Evolutionary conservation across 2,329 filamentous ascomycete species (phyloP).

Genomic region (Colletotrichum somersetense): DNA sequence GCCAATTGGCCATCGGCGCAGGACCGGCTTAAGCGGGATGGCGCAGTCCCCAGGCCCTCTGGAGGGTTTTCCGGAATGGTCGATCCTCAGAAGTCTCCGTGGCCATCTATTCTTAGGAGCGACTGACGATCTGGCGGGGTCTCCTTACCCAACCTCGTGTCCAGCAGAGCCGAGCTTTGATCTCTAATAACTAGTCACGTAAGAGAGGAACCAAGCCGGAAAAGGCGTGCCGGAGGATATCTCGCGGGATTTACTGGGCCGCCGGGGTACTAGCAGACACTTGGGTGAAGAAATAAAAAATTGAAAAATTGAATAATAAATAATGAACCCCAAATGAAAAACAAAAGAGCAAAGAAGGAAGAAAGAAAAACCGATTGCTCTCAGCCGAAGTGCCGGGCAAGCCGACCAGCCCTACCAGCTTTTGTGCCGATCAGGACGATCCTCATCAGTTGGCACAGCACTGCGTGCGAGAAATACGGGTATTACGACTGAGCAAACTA

Average conservation of each 20-base stretch:
- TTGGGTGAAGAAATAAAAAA: too few species aligned
- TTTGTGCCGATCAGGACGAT: conserved; percentile 33
- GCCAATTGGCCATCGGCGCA: background rate
- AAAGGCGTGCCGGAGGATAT: conserved; percentile 4
- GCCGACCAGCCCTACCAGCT: conserved; percentile 17
- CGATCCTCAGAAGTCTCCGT: background rate
- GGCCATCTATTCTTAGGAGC: conserved; percentile 27
- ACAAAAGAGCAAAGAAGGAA: too few species aligned
- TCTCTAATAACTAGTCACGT: too few species aligned
- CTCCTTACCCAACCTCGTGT: background rate
- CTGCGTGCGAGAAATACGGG: background rate
- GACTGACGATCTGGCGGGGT: background rate
- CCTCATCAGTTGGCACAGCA: conserved; percentile 21
- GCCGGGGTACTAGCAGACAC: background rate
- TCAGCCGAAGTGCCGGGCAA: background rate
- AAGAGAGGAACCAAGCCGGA: background rate
- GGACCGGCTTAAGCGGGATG: conserved; percentile 10
- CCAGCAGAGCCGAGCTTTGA: background rate
- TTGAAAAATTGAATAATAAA: too few species aligned
- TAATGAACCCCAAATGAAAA: too few species aligned
- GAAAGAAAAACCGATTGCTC: too few species aligned
- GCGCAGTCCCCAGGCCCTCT: too few species aligned
- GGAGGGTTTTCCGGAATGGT: too few species aligned
- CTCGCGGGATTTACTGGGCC: background rate
- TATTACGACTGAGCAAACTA: background rate